phyloP scores from a whole-genome alignment of 345 rosid species.

The Aurinia saxatilis region DNA sequence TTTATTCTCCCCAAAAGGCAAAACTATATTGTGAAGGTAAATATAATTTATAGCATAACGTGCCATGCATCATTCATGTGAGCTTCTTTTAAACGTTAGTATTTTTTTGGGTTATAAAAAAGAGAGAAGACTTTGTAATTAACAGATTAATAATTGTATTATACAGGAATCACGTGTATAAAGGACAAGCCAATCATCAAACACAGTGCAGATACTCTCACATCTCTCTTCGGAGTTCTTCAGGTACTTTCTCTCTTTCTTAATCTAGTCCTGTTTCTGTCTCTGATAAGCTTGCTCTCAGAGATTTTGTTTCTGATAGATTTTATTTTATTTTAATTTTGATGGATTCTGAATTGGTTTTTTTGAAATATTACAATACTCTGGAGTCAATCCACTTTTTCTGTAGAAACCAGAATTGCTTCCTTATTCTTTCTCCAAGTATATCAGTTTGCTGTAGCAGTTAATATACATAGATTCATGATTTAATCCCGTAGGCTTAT shows the following conservation, averaged over 20 bases:
- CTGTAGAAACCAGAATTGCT: neutral
- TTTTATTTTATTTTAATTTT: neutral
- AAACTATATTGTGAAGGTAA: neutral
- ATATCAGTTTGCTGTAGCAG: neutral
- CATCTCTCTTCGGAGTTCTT: neutral
- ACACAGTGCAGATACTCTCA: neutral
- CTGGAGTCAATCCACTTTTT: neutral
- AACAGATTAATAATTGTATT: neutral
- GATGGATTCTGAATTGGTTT: neutral
- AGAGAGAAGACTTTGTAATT: neutral
- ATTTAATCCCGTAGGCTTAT: neutral
- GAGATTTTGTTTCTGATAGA: neutral
- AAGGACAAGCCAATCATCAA: neutral
- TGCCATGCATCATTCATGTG: slow-evolving; percentile 1
- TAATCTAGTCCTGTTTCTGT: neutral
- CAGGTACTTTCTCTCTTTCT: slow-evolving; percentile 3
- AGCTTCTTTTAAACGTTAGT: neutral
- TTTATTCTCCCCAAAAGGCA: neutral
- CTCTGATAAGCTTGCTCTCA: neutral
- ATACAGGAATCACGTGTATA: neutral
- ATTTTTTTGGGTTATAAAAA: neutral
- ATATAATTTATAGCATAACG: neutral
- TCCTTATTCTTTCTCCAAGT: neutral
- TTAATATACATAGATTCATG: neutral
- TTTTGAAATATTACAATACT: neutral